Percentiles rank a stretch among this genome's conserved stretches.
Conservation (phyloP, 768 basidiomycete genomes). For the Lenzites betulinus region DNA sequence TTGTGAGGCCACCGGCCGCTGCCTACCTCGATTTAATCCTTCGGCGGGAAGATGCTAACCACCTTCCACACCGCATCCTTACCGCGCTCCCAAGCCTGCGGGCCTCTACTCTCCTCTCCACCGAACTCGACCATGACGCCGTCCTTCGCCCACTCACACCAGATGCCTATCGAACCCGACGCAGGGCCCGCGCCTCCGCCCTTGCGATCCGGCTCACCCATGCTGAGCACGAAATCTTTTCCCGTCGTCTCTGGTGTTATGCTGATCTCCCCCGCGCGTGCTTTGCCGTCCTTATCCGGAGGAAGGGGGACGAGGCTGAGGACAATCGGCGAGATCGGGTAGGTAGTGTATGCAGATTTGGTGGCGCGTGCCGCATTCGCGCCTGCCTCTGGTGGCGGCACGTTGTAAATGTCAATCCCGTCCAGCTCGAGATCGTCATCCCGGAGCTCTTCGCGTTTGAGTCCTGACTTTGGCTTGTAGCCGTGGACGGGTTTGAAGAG, state of each 20-base stretch:
- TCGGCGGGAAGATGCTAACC: conserved; percentile 57
- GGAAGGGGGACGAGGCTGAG: conserved; percentile 39
- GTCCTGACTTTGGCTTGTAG: conserved; percentile 56
- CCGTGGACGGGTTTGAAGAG: conserved; percentile 68
- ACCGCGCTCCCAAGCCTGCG: conserved; percentile 86
- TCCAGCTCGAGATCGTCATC: conserved; percentile 60
- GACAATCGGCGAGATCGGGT: conserved; percentile 55
- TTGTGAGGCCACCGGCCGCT: background rate
- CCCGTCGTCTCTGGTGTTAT: conserved; percentile 60
- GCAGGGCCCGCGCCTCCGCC: conserved; percentile 88
- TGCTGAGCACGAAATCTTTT: conserved; percentile 67
- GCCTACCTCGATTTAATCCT: conserved; percentile 13
- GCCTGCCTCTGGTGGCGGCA: conserved; percentile 36
- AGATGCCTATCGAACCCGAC: conserved; percentile 84
- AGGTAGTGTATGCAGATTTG: conserved; percentile 54
- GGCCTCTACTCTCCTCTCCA: conserved; percentile 73
- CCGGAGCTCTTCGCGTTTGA: conserved; percentile 47
- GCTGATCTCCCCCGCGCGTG: conserved; percentile 43
- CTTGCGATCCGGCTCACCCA: conserved; percentile 90
- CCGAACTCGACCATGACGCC: conserved; percentile 89
- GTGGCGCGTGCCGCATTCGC: conserved; percentile 32
- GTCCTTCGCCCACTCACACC: conserved; percentile 87
- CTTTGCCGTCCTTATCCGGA: conserved; percentile 22
- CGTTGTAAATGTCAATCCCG: conserved; percentile 84
- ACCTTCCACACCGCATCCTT: conserved; percentile 82